Percentiles rank a stretch among this genome's conserved stretches.
phyloP scores from a whole-genome alignment of 257 asterid genomes.

The Haberlea rhodopensis region DNA sequence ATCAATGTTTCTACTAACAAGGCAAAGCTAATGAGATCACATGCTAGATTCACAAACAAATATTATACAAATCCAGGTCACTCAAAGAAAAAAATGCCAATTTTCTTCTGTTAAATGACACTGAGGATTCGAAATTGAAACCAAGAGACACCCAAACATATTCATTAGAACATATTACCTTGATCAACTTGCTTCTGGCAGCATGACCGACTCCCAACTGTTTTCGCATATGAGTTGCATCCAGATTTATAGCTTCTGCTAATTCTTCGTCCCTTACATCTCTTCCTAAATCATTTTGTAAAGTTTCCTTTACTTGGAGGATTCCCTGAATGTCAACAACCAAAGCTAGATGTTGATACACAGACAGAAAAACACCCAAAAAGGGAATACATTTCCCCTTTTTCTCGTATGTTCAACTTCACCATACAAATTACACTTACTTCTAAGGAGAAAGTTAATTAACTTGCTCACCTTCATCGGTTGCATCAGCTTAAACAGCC shows the following conservation, averaged over 20 bases:
- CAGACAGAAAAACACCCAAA: neutral
- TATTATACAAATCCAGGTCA: too few species aligned
- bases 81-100: too few species aligned
- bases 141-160: neutral
- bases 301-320: constrained; percentile 55
- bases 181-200: constrained; percentile 85
- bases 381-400: neutral
- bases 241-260: constrained; percentile 55
- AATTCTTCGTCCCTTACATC: constrained; percentile 61
- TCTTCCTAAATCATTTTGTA: constrained; percentile 61
- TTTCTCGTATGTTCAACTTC: neutral
- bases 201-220: constrained; percentile 77
- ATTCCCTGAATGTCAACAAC: constrained; percentile 48
- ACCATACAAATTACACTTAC: neutral
- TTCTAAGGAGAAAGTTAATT: neutral
- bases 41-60: too few species aligned
- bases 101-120: neutral
- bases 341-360: constrained; percentile 24
- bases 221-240: constrained; percentile 47
- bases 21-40: too few species aligned
- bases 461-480: constrained; percentile 66
- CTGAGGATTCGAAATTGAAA: neutral
- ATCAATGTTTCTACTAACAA: too few species aligned
- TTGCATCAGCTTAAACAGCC: constrained; percentile 82
- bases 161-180: constrained; percentile 39